Conservation (phyloP, 768 basidiomycete species). For the Clavaria fumosa region DNA sequence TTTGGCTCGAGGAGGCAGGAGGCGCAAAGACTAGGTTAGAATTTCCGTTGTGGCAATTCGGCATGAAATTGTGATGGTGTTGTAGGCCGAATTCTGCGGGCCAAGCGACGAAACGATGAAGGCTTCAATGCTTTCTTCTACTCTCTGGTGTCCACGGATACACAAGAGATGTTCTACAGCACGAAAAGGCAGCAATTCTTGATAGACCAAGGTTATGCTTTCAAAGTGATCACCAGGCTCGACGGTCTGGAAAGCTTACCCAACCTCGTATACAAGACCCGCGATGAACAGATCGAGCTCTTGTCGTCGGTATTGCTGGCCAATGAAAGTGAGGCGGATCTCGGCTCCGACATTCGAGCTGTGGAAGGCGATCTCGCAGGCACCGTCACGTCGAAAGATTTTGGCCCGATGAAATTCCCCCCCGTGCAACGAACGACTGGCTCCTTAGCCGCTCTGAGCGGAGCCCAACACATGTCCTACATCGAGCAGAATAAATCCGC, state of each 20-base stretch:
- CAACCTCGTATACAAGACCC: slow-evolving; percentile 82
- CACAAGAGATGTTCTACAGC: slow-evolving; percentile 99
- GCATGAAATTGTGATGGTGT: too few relatives aligned
- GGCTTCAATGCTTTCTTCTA: slow-evolving; percentile 99
- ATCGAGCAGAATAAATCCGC: slow-evolving; percentile 84
- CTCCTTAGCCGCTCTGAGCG: slow-evolving; percentile 69
- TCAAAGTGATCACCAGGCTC: slow-evolving; percentile 97
- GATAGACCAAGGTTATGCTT: slow-evolving; percentile 97
- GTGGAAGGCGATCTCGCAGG: slow-evolving; percentile 77
- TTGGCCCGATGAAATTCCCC: slow-evolving; percentile 61
- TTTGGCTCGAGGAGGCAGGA: slow-evolving; percentile 97
- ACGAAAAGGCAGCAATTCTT: slow-evolving; percentile 98
- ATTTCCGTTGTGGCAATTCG: not conserved
- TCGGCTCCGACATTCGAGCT: slow-evolving; percentile 71
- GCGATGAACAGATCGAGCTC: slow-evolving; percentile 90
- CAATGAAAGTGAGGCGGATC: slow-evolving; percentile 80
- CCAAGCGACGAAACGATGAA: slow-evolving; percentile 95
- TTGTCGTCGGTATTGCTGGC: slow-evolving; percentile 85
- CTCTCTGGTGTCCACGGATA: slow-evolving; percentile 96
- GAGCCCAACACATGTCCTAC: slow-evolving; percentile 86
- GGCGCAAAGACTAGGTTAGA: slow-evolving; percentile 81
- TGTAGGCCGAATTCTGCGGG: slow-evolving; percentile 91
- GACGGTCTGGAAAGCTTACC: slow-evolving; percentile 80
- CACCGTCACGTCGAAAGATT: slow-evolving; percentile 75
- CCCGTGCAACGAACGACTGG: slow-evolving; percentile 65